phyloP scores from a whole-genome alignment of 257 asterid species.

The Solanum pinnatisectum region DNA sequence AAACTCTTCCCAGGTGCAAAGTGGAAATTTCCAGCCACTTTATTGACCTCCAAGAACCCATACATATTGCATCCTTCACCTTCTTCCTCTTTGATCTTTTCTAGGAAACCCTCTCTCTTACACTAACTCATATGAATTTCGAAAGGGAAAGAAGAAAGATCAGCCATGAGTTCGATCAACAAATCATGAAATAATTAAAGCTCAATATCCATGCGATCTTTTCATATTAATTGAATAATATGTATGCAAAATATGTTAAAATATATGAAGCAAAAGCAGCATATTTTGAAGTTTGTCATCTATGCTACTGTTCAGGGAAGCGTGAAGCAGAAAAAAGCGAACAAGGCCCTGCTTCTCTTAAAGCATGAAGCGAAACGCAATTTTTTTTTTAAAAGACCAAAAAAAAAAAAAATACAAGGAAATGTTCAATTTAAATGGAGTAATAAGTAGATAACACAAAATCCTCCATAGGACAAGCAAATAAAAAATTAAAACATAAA shows the following conservation, averaged over 20 bases:
- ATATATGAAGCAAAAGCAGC: background rate
- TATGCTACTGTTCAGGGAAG: background rate
- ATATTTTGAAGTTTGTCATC: background rate
- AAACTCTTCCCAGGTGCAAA: conserved; percentile 99
- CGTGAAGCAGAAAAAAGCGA: background rate
- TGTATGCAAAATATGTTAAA: background rate
- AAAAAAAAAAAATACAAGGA: background rate
- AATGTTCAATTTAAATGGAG: background rate
- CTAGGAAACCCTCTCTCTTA: conserved; percentile 96
- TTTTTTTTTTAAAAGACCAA: background rate
- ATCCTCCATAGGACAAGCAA: background rate
- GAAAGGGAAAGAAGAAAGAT: background rate
- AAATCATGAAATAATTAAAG: background rate
- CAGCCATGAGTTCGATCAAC: background rate
- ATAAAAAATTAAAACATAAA: background rate
- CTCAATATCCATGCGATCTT: background rate
- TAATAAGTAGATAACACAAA: background rate
- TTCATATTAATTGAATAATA: background rate
- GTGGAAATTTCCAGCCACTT: conserved; percentile 95
- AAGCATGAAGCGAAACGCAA: background rate
- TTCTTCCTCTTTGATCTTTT: conserved; percentile 85
- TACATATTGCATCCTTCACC: conserved; percentile 94
- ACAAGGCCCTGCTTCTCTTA: background rate
- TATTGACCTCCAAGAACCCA: conserved; percentile 92
- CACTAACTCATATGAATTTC: conserved; percentile 38